Evolutionary conservation across 768 basidiomycete genomes (phyloP), one percentile per base, ranked within the genome.

Genomic region (Lepiota brunneoincarnata): DNA sequence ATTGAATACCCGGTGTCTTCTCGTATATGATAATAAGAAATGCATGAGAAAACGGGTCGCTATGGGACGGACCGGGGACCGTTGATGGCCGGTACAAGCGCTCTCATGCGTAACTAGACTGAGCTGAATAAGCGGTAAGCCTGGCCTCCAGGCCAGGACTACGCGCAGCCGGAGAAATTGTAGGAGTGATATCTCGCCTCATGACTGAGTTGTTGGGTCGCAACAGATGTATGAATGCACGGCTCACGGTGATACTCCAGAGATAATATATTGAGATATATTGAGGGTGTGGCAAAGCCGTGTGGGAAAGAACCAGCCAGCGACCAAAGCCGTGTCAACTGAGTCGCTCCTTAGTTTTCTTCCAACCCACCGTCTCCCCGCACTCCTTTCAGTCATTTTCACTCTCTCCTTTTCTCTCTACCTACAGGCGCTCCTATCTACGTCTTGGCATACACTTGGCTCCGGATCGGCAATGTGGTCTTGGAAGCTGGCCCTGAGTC

Each of bases 361-460:
- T 39, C 28, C 26, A 20, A 2, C 42, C 17, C 42, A 20, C 17
- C 35, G 14, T 52, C 36, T n/a, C 21, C n/a, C 42, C 21, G 41
- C 51, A 43, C 51, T 52, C 51, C 42, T 52, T 52, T 41, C 46
- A 44, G 7, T 23, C 23, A 18, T 37, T 14, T 18, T 45, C 42
- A 39, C 28, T 42, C 26, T n/a, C 39, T 39, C 31, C 31, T 31
- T 9, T 10, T 31, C 31, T 10, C 31, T 31, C 31, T 9, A 6
- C 31, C 31, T 38, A 10, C 10, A 20, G 6, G 7, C 41, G 4
- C 11, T 26, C 14, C 9, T 38, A 41, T 14, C 26, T 20, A 3
- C 21, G 14, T 14, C 45, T 54, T 40, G 45, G 39, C 38, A n/a
- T 10, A 31, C 7, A 31, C 31, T 44, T 36, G 7, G 21, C 41